phyloP scores from a whole-genome alignment of 441 rosid species.

The Cnidoscolus chayamansa region DNA sequence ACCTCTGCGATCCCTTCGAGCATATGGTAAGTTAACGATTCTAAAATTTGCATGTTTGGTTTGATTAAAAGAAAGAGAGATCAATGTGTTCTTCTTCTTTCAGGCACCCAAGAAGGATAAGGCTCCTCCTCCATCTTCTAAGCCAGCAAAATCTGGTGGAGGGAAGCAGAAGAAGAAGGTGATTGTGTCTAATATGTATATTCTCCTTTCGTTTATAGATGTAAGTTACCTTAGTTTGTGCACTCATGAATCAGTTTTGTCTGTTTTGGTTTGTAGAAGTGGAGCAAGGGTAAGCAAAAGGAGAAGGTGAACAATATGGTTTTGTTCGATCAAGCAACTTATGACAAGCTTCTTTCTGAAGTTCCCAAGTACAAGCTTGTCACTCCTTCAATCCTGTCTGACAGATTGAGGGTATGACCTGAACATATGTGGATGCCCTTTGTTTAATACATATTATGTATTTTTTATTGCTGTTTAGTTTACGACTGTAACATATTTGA shows the following conservation, averaged over 20 bases:
- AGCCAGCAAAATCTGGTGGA: constrained; percentile 1
- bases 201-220: not conserved
- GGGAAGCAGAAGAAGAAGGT: constrained; percentile 2
- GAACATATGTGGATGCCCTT: not conserved
- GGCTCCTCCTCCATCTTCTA: not conserved
- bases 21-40: not conserved
- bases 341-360: constrained; percentile 3
- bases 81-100: not conserved
- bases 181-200: not conserved
- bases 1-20: not conserved
- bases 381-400: constrained; percentile 2
- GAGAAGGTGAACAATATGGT: not conserved
- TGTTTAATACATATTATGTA: no score
- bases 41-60: not conserved
- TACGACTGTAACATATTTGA: no score
- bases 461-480: no score
- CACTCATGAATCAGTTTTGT: not conserved
- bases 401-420: not conserved
- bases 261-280: not conserved
- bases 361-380: constrained; percentile 4
- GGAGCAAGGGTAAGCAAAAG: not conserved
- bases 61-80: not conserved
- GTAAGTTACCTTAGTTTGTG: not conserved
- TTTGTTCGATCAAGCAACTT: not conserved
- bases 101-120: constrained; percentile 3